Percentiles rank a stretch among this genome's conserved stretches.
phyloP scores from a whole-genome alignment of 306 rosid species.

The Quercus dentata region DNA sequence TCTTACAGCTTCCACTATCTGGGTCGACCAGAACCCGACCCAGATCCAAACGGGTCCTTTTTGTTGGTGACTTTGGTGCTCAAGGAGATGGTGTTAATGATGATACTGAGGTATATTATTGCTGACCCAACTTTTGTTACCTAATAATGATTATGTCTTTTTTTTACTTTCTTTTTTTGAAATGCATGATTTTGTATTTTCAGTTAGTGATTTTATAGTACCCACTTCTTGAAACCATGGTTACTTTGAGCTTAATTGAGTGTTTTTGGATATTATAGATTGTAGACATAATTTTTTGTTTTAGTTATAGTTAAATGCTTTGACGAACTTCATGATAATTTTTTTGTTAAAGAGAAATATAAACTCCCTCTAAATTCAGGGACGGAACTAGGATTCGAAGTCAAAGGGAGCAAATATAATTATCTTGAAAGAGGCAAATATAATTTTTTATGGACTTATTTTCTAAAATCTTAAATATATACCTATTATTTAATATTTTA shows the following conservation, averaged over 20 bases:
- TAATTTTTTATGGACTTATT: too few relatives aligned
- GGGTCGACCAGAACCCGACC: slow-evolving; percentile 25
- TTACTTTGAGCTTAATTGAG: background rate
- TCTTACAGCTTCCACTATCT: slow-evolving; percentile 41
- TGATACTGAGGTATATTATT: slow-evolving; percentile 55
- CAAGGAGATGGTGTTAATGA: slow-evolving; percentile 67
- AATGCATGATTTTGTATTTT: too few relatives aligned
- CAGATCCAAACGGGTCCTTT: slow-evolving; percentile 48
- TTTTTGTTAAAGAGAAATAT: too few relatives aligned
- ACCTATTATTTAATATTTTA: too few relatives aligned
- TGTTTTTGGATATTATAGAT: background rate
- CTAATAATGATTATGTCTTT: background rate
- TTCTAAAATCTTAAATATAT: too few relatives aligned
- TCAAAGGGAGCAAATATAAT: too few relatives aligned
- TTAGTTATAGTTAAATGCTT: background rate
- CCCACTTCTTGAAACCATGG: background rate
- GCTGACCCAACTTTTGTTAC: background rate
- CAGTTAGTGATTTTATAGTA: background rate
- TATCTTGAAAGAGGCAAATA: too few relatives aligned
- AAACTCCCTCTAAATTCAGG: too few relatives aligned
- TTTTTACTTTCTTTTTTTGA: background rate
- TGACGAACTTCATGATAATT: background rate
- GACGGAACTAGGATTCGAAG: too few relatives aligned
- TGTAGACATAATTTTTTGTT: background rate
- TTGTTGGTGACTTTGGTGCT: slow-evolving; percentile 63